phyloP scores from a whole-genome alignment of 2,329 filamentous ascomycete genomes.

The Cladosporium sp. region DNA sequence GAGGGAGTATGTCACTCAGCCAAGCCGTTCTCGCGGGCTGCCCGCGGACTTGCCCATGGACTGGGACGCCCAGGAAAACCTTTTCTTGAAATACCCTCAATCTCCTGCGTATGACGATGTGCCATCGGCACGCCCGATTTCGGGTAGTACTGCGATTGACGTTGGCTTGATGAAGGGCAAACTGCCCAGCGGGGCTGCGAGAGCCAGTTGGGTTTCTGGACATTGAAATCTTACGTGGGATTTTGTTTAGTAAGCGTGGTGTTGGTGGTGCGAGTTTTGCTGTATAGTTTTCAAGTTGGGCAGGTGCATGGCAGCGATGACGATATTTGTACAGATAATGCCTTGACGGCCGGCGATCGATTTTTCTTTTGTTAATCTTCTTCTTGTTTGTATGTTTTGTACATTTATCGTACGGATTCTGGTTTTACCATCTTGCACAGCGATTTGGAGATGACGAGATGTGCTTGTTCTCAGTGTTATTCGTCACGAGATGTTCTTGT shows the following conservation, averaged over 20 bases:
- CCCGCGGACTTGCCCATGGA: conserved; percentile 8
- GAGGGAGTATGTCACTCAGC: not conserved
- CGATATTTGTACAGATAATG: not conserved
- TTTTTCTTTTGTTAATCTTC: not conserved
- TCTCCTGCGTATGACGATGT: not conserved
- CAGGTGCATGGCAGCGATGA: too few species aligned
- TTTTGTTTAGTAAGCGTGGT: too few species aligned
- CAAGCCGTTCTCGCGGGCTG: not conserved
- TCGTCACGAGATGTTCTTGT: too few species aligned
- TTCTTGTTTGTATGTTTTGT: too few species aligned
- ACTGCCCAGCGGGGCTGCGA: not conserved
- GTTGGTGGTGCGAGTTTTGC: too few species aligned
- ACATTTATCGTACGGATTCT: too few species aligned
- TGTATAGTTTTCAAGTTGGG: not conserved
- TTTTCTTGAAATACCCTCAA: conserved; percentile 5
- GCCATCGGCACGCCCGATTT: not conserved
- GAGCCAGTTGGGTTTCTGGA: conserved; percentile 3
- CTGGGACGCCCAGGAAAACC: conserved; percentile 12
- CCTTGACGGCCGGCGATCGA: not conserved
- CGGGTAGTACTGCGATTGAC: conserved; percentile 14
- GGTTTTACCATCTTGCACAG: too few species aligned
- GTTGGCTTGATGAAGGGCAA: conserved; percentile 14
- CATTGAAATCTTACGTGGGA: not conserved
- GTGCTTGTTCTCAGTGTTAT: too few species aligned
- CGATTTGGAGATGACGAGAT: too few species aligned